A percentile compares a stretch with the other conserved stretches of the same genome.
Conservation (phyloP, 176 grass and related monocot genomes). For the Melocanna baccifera region DNA sequence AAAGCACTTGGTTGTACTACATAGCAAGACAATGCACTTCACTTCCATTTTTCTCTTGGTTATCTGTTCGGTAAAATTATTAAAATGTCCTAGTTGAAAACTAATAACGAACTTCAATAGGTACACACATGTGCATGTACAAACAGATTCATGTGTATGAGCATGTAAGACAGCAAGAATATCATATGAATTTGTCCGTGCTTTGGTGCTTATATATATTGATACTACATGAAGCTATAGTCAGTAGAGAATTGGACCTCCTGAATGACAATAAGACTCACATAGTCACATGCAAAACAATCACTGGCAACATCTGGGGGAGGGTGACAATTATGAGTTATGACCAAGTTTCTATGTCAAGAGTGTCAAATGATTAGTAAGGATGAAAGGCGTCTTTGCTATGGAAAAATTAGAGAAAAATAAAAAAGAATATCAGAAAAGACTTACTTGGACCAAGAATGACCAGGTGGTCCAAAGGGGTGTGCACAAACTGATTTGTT, state of each 20-base stretch:
- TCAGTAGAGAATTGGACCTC: neutral
- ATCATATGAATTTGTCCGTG: neutral
- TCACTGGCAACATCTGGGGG: neutral
- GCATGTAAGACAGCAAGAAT: neutral
- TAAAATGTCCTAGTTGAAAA: slow-evolving; percentile 8
- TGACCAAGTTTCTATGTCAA: neutral
- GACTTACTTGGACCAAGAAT: slow-evolving; percentile 82
- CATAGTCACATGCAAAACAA: slow-evolving; percentile 10
- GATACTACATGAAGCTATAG: slow-evolving; percentile 17
- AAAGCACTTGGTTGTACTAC: neutral
- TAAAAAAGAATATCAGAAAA: neutral
- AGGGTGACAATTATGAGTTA: neutral
- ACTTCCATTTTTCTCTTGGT: neutral
- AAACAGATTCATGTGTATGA: neutral
- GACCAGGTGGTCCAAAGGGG: slow-evolving; percentile 51
- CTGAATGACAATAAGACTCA: neutral
- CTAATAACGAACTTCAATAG: slow-evolving; percentile 14
- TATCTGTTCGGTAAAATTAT: slow-evolving; percentile 4
- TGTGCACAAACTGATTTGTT: slow-evolving; percentile 39
- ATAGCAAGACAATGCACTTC: neutral
- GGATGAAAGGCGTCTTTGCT: neutral
- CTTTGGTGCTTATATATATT: slow-evolving; percentile 8
- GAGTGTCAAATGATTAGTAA: neutral
- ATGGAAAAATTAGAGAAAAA: neutral
- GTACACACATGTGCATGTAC: neutral